Evolutionary conservation across 768 basidiomycete species (phyloP).

Genomic region (Calocera viscosa): DNA sequence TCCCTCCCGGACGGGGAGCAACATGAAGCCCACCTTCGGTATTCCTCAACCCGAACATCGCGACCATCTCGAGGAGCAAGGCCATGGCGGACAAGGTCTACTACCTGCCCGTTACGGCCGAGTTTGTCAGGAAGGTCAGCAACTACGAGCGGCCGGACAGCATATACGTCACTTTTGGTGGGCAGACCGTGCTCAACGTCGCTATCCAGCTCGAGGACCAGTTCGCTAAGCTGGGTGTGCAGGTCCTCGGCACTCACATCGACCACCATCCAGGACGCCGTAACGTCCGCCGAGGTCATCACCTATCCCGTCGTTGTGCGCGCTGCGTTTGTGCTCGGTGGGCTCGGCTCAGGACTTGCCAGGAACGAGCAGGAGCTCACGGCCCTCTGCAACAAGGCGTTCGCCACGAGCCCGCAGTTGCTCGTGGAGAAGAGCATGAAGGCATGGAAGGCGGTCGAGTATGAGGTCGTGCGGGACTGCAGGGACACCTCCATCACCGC

Average conservation of each 20-base stretch:
- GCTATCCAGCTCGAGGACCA: conserved; percentile 98
- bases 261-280: conserved; percentile 76
- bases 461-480: conserved; percentile 96
- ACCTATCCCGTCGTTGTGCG: conserved; percentile 94
- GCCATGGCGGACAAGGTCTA: conserved; percentile 99
- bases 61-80: conserved; percentile 93
- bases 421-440: conserved; percentile 99
- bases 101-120: conserved; percentile 95
- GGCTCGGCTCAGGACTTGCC: conserved; percentile 93
- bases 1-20: conserved; percentile 51
- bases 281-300: conserved; percentile 67
- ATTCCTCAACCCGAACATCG: conserved; percentile 99
- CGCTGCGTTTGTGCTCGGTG: conserved; percentile 92
- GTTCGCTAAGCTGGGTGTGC: conserved; percentile 75
- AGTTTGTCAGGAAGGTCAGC: conserved; percentile 96
- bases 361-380: conserved; percentile 80
- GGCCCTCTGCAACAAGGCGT: conserved; percentile 84
- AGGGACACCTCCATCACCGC: conserved; percentile 98
- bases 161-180: conserved; percentile 97
- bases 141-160: conserved; percentile 98
- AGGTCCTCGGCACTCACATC: conserved; percentile 92
- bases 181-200: conserved; percentile 92
- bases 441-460: conserved; percentile 99
- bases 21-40: conserved; percentile 73
- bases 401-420: conserved; percentile 94